Conservation (phyloP, 2,329 filamentous ascomycete genomes). For the Exophiala phaeomuriformis region DNA sequence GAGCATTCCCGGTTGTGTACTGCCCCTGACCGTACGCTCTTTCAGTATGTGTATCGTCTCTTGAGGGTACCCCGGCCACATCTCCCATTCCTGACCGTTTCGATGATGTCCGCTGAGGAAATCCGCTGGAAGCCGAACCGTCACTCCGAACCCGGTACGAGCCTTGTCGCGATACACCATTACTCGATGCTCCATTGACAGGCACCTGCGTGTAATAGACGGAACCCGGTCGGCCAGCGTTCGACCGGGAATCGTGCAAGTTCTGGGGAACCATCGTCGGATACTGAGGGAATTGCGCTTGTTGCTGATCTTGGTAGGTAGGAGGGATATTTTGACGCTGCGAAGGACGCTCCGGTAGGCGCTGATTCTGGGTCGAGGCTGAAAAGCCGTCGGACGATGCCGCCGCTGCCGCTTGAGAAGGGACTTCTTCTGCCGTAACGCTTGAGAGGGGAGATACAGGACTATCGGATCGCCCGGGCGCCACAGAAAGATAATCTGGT, state of each 20-base stretch:
- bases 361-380: constrained; percentile 13
- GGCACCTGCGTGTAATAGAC: constrained; percentile 41
- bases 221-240: constrained; percentile 41
- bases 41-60: constrained; percentile 64
- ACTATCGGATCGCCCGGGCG: constrained; percentile 15
- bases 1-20: constrained; percentile 51
- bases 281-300: constrained; percentile 38
- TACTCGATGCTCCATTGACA: constrained; percentile 35
- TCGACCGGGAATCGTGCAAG: constrained; percentile 33
- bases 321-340: constrained; percentile 38
- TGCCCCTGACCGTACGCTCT: constrained; percentile 59
- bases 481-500: constrained; percentile 16
- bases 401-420: constrained; percentile 9
- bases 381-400: constrained; percentile 3
- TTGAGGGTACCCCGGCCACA: constrained; percentile 54
- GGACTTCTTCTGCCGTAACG: constrained; percentile 10
- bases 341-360: constrained; percentile 19
- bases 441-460: constrained; percentile 25
- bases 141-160: constrained; percentile 54
- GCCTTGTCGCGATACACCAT: constrained; percentile 33
- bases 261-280: constrained; percentile 39
- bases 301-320: constrained; percentile 40
- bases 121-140: constrained; percentile 49
- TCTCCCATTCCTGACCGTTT: constrained; percentile 47
- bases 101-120: constrained; percentile 55